phyloP scores from a whole-genome alignment of 495 filamentous ascomycete genomes.

The Daldinia decipiens region DNA sequence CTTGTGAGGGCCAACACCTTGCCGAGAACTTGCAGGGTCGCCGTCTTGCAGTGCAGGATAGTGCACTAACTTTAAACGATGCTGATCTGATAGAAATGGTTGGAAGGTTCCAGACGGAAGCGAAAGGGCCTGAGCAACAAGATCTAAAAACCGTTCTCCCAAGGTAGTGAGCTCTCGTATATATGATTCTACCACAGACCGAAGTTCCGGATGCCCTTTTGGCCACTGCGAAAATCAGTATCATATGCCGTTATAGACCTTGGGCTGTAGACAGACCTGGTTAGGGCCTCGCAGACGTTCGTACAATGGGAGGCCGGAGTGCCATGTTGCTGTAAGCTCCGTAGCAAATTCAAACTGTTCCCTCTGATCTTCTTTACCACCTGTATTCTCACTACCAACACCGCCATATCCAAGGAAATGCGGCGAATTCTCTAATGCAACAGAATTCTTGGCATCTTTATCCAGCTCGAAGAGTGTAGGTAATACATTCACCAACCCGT shows the following conservation, averaged over 20 bases:
- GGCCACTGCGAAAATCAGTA: constrained; percentile 44
- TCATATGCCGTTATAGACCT: neutral
- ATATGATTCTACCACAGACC: constrained; percentile 53
- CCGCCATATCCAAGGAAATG: constrained; percentile 66
- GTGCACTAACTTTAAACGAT: constrained; percentile 64
- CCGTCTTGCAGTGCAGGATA: constrained; percentile 52
- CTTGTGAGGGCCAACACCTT: constrained; percentile 66
- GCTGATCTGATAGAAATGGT: constrained; percentile 62
- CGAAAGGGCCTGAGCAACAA: constrained; percentile 60
- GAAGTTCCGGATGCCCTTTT: constrained; percentile 23
- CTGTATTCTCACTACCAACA: constrained; percentile 62
- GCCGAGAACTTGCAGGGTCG: constrained; percentile 35
- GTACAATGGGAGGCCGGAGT: constrained; percentile 51
- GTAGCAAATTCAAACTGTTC: constrained; percentile 69
- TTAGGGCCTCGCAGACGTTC: constrained; percentile 65
- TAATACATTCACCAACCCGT: constrained; percentile 52
- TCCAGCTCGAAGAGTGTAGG: constrained; percentile 59
- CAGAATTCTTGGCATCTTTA: constrained; percentile 49
- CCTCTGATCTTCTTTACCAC: constrained; percentile 57
- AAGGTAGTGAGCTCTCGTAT: constrained; percentile 59
- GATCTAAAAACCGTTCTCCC: constrained; percentile 59
- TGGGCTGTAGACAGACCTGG: constrained; percentile 45
- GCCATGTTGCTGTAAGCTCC: constrained; percentile 56
- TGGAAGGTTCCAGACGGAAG: constrained; percentile 57
- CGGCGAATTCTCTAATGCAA: constrained; percentile 61